Base-by-base conservation (phyloP, 371 early-diverging fungal species). In the Apophysomyces variabilis region DNA sequence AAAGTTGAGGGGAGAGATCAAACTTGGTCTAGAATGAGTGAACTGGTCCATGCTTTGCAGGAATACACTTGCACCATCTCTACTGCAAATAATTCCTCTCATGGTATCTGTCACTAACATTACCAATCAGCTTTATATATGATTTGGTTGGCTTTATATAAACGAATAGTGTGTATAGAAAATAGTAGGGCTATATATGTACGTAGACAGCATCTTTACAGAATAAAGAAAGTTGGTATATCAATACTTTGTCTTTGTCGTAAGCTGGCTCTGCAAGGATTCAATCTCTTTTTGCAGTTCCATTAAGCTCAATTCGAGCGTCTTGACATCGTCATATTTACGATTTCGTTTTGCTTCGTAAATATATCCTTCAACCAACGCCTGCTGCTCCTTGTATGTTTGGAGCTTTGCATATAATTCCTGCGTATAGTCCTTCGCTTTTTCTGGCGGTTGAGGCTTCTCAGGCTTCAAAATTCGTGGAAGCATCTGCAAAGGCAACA, bases 401-500 rank as follows among this genome's bases (percentile, higher is more conserved):
- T 87, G 79, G 12, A 95, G 74, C 65, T 87, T 84, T 32, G 83
- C 73, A 59, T 85, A 64, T 12, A 85, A 79, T 18, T 87, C 85
- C 9, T 69, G 62, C 44, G 37, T 66, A 44, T 69, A 38, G 11
- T 60, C 64, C n/a, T 56, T 36, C 60, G 64, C 46, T 38, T 47
- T 61, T 3, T 71, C 66, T 6, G 57, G 2, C 41, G 58, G 26
- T 14, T 57, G 58, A 7, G 62, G 47, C 8, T 68, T 67, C 6
- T 64, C 68, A 6, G 83, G 71, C 43, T 85, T 82, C 58, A 84
- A 67, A 6, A 86, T 85, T 38, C 84, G 75, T 7, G 96, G 96
- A 62, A 96, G 78, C 74, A 94, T 85, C 21, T 93, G 91, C 21
- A 96, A 83, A 12, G 96, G 90, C 38, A 95, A 85, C 95, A 96